Evolutionary conservation across 345 rosid species (phyloP), one percentile per base, ranked within the genome.

Genomic region (Eutrema heterophyllum): DNA sequence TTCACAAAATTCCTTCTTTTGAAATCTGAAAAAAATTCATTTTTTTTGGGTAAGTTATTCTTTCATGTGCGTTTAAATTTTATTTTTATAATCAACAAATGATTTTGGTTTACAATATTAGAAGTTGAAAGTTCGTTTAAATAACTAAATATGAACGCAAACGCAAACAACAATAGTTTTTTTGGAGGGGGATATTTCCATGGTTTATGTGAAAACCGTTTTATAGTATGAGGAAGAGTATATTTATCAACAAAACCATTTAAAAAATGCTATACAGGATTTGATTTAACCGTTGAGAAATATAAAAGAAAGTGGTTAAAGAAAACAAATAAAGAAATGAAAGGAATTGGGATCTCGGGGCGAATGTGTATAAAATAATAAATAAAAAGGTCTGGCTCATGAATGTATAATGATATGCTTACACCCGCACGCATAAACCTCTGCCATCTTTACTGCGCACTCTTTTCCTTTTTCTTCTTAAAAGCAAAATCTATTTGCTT

Each of bases 391-490:
- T 55, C 75, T 63, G 80, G 55, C 71, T 70, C 67, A 63, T 63
- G 75, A 76, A 76, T 70, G 80, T 76, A 76, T 76, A 70, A 70
- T 76, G 66, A 70, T 70, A 76, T 64, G 75, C 71, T 76, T 70
- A 63, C 80, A 76, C 80, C 71, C 75, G 75, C 80, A 76, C 80
- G 80, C 80, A 76, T 76, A 76, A 76, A 39, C 66, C 71, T 70
- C 80, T 76, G 80, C 67, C 75, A 76, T 69, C 52, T 76, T 76
- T 55, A 70, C 80, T 76, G 80, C 75, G 54, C 80, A 76, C 75
- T 76, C 71, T 56, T 76, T 76, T 70, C 75, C 66, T 38, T 55
- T 76, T 76, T 58, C 30, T 60, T 61, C 64, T 75, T 52, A 0
- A 75, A 75, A 53, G 64, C 46, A 26, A 45, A 53, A 12, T 64